A percentile compares a stretch with the other conserved stretches of the same genome.
Evolutionary conservation across 2,329 filamentous ascomycete genomes (phyloP).

Genomic region (Alternaria atra): DNA sequence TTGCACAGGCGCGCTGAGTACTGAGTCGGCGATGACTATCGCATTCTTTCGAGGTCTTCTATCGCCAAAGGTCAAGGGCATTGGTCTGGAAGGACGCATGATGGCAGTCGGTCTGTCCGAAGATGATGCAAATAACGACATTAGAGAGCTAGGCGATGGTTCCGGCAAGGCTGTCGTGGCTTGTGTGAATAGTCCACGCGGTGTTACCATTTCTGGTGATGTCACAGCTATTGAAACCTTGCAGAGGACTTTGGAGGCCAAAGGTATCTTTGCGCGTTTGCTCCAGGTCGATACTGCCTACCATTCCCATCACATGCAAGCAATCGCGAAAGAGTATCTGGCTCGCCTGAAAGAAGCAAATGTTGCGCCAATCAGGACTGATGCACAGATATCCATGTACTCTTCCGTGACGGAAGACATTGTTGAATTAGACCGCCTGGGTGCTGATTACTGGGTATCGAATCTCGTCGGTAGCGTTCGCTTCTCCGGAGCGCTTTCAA

Average conservation of each 20-base stretch:
- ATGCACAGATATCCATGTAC: conserved; percentile 11
- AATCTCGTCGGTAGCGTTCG: conserved; percentile 33
- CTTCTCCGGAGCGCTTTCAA: conserved; percentile 12
- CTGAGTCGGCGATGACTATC: conserved; percentile 18
- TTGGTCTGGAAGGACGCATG: conserved; percentile 32
- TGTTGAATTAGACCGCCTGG: conserved; percentile 17
- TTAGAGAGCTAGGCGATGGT: conserved; percentile 5
- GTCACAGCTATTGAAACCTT: conserved; percentile 47
- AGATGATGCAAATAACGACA: conserved; percentile 8
- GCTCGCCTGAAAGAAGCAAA: conserved; percentile 7
- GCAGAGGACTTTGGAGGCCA: conserved; percentile 42
- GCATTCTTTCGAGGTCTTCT: conserved; percentile 22
- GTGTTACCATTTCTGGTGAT: conserved; percentile 59
- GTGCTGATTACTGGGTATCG: conserved; percentile 36
- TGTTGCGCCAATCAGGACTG: not conserved
- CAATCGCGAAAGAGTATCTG: conserved; percentile 27
- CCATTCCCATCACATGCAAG: conserved; percentile 56
- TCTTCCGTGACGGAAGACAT: conserved; percentile 27
- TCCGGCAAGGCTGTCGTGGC: conserved; percentile 34
- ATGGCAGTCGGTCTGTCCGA: conserved; percentile 43
- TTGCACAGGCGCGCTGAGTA: conserved; percentile 20
- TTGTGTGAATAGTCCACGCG: conserved; percentile 53
- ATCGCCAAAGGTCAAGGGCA: conserved; percentile 12
- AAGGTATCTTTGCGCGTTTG: conserved; percentile 51
- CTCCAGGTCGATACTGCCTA: conserved; percentile 57